Evolutionary conservation across 2,329 filamentous ascomycete genomes (phyloP).

Genomic region (Beauveria asiatica): DNA sequence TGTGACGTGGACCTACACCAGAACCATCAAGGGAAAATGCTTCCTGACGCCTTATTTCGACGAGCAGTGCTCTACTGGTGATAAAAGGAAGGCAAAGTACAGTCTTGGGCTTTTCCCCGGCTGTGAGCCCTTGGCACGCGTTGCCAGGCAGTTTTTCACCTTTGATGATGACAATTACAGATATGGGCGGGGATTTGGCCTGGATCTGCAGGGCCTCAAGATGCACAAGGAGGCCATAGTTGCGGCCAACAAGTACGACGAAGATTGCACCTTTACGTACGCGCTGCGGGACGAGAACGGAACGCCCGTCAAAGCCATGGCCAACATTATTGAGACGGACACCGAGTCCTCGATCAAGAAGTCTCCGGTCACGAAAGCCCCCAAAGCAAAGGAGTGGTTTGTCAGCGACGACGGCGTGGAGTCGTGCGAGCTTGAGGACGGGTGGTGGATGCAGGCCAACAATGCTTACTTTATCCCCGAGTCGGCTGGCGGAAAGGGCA

Average conservation of each 20-base stretch:
- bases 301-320: neutral
- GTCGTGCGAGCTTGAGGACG: neutral
- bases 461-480: neutral
- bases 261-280: neutral
- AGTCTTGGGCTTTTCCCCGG: neutral
- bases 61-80: neutral
- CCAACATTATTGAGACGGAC: neutral
- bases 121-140: neutral
- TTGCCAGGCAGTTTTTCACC: neutral
- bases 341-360: neutral
- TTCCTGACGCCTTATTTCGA: neutral
- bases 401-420: rapidly evolving
- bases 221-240: neutral
- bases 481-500: neutral
- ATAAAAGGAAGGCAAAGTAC: neutral
- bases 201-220: neutral
- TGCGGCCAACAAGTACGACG: neutral
- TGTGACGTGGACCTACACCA: neutral
- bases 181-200: neutral
- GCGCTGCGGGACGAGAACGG: neutral
- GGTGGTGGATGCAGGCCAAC: neutral
- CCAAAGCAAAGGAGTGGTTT: neutral
- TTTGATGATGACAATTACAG: neutral
- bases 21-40: neutral
- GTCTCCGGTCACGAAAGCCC: neutral